A percentile compares a stretch with the other conserved stretches of the same genome.
These are phyloP conservation scores for Nematocida minor DNA, from an alignment of 371 early-diverging fungal species.

Conservation along the genomic window DNA sequence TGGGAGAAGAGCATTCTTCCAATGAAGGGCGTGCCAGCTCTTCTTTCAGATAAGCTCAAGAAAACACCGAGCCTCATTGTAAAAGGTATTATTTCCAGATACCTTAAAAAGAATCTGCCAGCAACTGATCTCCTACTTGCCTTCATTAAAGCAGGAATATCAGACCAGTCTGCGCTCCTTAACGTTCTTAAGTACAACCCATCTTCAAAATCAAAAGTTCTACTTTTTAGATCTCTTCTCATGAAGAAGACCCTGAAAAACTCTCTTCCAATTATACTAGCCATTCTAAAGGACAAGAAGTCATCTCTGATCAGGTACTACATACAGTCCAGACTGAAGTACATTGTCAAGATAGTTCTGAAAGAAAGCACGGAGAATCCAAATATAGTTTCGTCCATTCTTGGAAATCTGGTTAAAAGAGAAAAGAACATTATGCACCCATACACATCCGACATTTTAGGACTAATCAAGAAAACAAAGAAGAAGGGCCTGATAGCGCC, in stretches of 20 bases:
- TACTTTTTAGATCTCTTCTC: neutral
- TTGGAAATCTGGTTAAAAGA: conserved; percentile 16
- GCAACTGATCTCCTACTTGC: neutral
- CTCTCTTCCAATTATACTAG: neutral
- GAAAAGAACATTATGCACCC: conserved; percentile 41
- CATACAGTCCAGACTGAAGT: neutral
- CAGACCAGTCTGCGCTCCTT: neutral
- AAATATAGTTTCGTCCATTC: neutral
- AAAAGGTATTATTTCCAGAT: neutral
- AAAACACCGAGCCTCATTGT: neutral
- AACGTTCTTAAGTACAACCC: neutral
- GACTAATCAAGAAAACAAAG: conserved; percentile 17
- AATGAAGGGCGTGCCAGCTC: neutral
- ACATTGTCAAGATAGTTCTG: conserved; percentile 3
- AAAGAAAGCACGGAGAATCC: neutral
- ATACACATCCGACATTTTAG: neutral
- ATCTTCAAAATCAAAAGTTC: neutral
- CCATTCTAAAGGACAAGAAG: conserved; percentile 21
- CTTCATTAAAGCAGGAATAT: neutral
- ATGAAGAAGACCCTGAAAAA: neutral
- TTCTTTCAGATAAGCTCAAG: neutral
- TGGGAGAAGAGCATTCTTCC: conserved; percentile 6
- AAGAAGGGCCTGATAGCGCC: neutral
- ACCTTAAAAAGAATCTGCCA: conserved; percentile 10
- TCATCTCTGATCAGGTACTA: conserved; percentile 15